These are phyloP conservation scores for Neofusicoccum cordaticola DNA, from an alignment of 2,329 filamentous ascomycete species.

Conservation along the genomic window DNA sequence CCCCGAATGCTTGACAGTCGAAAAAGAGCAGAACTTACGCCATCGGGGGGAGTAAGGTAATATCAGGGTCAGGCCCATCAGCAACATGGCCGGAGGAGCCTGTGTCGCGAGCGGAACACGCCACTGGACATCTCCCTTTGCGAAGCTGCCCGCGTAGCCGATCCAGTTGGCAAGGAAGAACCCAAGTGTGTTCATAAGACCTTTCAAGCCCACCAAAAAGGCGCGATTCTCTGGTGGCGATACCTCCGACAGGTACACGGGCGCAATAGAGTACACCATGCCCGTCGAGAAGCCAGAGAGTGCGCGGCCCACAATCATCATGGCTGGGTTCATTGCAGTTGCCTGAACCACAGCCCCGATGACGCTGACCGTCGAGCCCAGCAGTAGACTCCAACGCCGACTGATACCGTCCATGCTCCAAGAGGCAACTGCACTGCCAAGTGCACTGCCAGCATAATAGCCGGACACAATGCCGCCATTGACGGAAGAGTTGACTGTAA, in stretches of 20 bases:
- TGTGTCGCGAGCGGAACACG: slow-evolving; percentile 36
- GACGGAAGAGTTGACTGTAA: slow-evolving; percentile 26
- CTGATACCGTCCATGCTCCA: slow-evolving; percentile 35
- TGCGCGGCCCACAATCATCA: neutral
- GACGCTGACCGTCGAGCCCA: slow-evolving; percentile 18
- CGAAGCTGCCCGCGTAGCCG: slow-evolving; percentile 38
- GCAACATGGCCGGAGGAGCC: slow-evolving; percentile 23
- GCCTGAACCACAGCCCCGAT: slow-evolving; percentile 26
- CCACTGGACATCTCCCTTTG: slow-evolving; percentile 32
- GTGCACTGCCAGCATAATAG: slow-evolving; percentile 33
- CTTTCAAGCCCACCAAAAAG: neutral
- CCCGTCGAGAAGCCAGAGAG: neutral
- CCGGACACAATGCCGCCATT: slow-evolving; percentile 33
- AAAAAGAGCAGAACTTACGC: neutral
- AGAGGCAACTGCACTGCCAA: slow-evolving; percentile 31
- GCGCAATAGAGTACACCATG: neutral
- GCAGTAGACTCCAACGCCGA: slow-evolving; percentile 33
- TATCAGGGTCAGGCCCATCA: slow-evolving; percentile 19
- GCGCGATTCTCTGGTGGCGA: neutral
- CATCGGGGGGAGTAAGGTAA: slow-evolving; percentile 23
- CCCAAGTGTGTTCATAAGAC: slow-evolving; percentile 28
- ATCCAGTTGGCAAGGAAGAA: slow-evolving; percentile 42
- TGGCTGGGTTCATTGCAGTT: neutral
- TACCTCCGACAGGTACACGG: neutral
- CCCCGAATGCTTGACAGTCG: too few relatives aligned